Evolutionary conservation across 495 filamentous ascomycete species (phyloP), one percentile per base, ranked within the genome.

Genomic region (Penicillium cosmopolitanum): DNA sequence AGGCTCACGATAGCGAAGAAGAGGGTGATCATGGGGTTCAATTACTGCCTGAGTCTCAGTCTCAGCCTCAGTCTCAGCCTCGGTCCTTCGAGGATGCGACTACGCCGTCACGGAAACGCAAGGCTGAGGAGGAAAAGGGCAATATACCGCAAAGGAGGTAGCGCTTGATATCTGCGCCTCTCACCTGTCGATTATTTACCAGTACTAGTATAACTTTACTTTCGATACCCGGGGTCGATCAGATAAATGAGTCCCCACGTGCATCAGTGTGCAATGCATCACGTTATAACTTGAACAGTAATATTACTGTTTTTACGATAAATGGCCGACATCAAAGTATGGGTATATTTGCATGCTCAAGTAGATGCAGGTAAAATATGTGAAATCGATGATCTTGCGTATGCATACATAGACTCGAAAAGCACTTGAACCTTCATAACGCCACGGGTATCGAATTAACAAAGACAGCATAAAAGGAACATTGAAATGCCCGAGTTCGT

Each of bases 1-100:
- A 80, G 51, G 73, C 61, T 4, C 71, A 77, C 43, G 74, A 78
- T 53, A 73, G 62, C 10, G 70, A 77, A 7, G 70, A 70, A 21
- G 73, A 63, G 28, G 28, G 28, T 15, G 70, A 78, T 28, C 71
- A 77, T 55, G 77, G 73, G 5, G 69, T 80, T 3, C 63, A 67
- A 36, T 62, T 61, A 19, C 58, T 78, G 18, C 55, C 61, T 12
- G 77, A 71, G 9, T 78, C 73, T 5, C 70, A 51, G 19, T 34
- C 70, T 15, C 75, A 71, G 8, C 77, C 73, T 5, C 70, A 51
- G 18, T 34, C 70, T 15, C 75, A 71, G 8, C 77, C 73, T 5
- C 70, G 50, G 18, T 34, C 70, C 11, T 53, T 76, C 8, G 74
- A 76, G 9, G 58, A 58, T 1, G 65, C 72, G 2, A 69, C 70